Conservation (phyloP, 768 basidiomycete genomes). For the Fomitopsis pulvina region DNA sequence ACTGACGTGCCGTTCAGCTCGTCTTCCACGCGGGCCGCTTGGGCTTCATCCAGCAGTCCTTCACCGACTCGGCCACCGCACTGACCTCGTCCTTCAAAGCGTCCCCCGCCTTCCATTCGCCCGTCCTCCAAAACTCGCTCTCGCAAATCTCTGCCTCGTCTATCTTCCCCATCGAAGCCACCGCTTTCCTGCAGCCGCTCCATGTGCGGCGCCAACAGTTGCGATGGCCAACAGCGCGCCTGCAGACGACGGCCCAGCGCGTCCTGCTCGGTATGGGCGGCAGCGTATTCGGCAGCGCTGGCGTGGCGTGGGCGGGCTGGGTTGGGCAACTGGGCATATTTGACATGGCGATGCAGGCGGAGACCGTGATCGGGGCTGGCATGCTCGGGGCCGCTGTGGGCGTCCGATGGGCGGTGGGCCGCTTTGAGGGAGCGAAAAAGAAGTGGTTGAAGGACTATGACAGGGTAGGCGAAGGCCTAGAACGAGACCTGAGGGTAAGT, state of each 20-base stretch:
- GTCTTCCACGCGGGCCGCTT: constrained; percentile 60
- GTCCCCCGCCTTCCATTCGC: constrained; percentile 37
- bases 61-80: constrained; percentile 34
- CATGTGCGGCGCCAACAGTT: constrained; percentile 46
- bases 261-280: constrained; percentile 44
- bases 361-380: constrained; percentile 55
- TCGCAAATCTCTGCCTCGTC: constrained; percentile 46
- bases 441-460: constrained; percentile 65
- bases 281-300: constrained; percentile 41
- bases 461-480: constrained; percentile 54
- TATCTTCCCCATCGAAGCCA: constrained; percentile 35
- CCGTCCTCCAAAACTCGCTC: constrained; percentile 52
- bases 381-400: constrained; percentile 42
- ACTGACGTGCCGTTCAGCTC: constrained; percentile 35
- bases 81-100: constrained; percentile 34
- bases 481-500: constrained; percentile 57
- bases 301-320: constrained; percentile 59
- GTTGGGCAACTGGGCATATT: constrained; percentile 42
- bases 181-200: constrained; percentile 45
- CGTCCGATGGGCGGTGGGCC: constrained; percentile 55
- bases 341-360: constrained; percentile 42
- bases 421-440: constrained; percentile 63
- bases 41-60: constrained; percentile 35
- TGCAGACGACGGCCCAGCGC: constrained; percentile 62
- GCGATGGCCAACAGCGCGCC: constrained; percentile 45